Conservation (phyloP, 805 yeast species). For the Barnettozyma salicaria region DNA sequence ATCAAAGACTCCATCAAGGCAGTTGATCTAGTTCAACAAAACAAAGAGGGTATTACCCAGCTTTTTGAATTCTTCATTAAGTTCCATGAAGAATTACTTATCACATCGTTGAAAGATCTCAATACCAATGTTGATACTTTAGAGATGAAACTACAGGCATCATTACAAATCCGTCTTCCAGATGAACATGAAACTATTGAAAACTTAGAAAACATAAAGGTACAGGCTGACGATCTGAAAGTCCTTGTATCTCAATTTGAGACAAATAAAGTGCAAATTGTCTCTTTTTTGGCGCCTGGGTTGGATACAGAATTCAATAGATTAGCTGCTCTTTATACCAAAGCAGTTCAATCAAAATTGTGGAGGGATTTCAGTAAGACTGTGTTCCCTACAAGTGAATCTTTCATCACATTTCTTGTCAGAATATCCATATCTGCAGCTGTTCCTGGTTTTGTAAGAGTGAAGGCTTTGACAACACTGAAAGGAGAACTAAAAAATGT, state of each 20-base stretch:
- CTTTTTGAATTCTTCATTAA: slow-evolving; percentile 35
- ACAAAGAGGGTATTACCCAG: slow-evolving; percentile 33
- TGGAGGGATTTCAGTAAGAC: slow-evolving; percentile 26
- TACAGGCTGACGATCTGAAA: slow-evolving; percentile 9
- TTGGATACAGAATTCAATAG: slow-evolving; percentile 36
- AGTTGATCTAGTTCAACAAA: slow-evolving; percentile 30
- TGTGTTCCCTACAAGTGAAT: slow-evolving; percentile 35
- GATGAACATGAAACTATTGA: slow-evolving; percentile 26
- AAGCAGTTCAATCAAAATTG: slow-evolving; percentile 32
- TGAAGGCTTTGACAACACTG: slow-evolving; percentile 41
- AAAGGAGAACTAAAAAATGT: slow-evolving; percentile 29
- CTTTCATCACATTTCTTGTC: slow-evolving; percentile 51
- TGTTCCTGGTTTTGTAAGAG: slow-evolving; percentile 53
- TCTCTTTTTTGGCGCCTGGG: slow-evolving; percentile 33
- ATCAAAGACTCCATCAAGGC: slow-evolving; percentile 35
- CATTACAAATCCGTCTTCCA: slow-evolving; percentile 34
- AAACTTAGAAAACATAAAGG: slow-evolving; percentile 17
- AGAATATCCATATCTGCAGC: slow-evolving; percentile 52
- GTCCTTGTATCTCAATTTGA: slow-evolving; percentile 16
- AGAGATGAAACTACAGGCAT: slow-evolving; percentile 64
- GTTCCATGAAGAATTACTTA: slow-evolving; percentile 33
- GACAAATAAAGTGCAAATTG: slow-evolving; percentile 13
- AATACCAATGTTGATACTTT: slow-evolving; percentile 38
- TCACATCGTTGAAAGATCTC: slow-evolving; percentile 32
- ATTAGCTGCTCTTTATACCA: slow-evolving; percentile 38